phyloP scores from a whole-genome alignment of 495 filamentous ascomycete genomes.

The Neurospora sp. region DNA sequence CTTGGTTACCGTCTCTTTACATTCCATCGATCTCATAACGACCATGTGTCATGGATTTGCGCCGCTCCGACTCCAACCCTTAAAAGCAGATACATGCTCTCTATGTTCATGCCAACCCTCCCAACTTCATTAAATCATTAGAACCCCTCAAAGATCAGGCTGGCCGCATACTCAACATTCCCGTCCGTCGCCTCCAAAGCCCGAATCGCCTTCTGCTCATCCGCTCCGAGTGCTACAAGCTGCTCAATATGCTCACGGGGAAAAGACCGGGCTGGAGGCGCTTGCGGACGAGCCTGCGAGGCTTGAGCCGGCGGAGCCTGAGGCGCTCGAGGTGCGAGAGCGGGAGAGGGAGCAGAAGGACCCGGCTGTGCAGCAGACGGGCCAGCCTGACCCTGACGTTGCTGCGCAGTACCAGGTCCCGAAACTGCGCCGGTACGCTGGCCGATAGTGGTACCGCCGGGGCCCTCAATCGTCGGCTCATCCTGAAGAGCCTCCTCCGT shows the following conservation, averaged over 20 bases:
- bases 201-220: conserved; percentile 62
- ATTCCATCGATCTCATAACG: not conserved
- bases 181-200: conserved; percentile 76
- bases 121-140: not conserved
- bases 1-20: not conserved
- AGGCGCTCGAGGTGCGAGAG: conserved; percentile 1
- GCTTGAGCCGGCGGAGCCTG: conserved; percentile 2
- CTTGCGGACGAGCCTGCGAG: not conserved
- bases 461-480: conserved; percentile 79
- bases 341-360: conserved; percentile 24
- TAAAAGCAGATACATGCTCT: not conserved
- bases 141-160: conserved; percentile 58
- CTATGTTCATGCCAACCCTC: not conserved
- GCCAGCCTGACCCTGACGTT: conserved; percentile 5
- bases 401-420: conserved; percentile 30
- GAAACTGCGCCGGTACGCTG: conserved; percentile 74
- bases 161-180: conserved; percentile 77
- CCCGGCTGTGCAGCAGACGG: conserved; percentile 1
- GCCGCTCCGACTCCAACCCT: not conserved
- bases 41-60: not conserved
- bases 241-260: conserved; percentile 55
- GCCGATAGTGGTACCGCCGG: conserved; percentile 76
- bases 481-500: conserved; percentile 59
- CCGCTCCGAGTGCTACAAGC: conserved; percentile 70
- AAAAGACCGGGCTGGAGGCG: conserved; percentile 29